Evolutionary conservation across 768 basidiomycete species (phyloP), one percentile per base, ranked within the genome.

Genomic region (Termitomyces sp.): DNA sequence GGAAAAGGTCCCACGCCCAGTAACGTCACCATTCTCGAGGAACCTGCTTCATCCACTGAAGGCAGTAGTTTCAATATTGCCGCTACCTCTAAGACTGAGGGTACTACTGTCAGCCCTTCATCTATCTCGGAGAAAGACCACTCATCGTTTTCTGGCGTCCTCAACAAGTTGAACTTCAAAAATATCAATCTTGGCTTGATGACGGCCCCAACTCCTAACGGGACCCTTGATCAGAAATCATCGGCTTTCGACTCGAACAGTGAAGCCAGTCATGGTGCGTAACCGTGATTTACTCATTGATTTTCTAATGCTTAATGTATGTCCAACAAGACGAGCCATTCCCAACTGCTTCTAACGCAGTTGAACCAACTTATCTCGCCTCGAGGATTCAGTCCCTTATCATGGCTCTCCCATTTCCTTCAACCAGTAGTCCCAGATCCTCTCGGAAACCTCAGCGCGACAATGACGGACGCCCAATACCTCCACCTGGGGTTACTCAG

Each of bases 341-440:
- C 12, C 20, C 44, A 42, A 22, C 20, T 22, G 27, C 20, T 34
- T 32, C 47, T 26, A 64, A 71, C 27, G 62, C 67, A 20, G 69
- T 76, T 2, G 80, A 79, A 55, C 72, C 82, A 0, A 66, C 67
- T 33, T 75, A 76, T 1, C 74, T 88, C 20, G 82, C 82, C 5
- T 73, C 75, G 53, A 79, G 70, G 56, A 80, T 87, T 43, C 85
- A 84, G 64, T 70, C 37, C 16, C 40, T 40, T 39, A 56, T 44
- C 54, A 37, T 50, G 47, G 33, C 27, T 58, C 27, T 60, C 20
- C 47, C 50, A 50, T 47, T 18, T 27, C 59, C 46, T 24, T 59
- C 39, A 45, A 12, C 14, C 2, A 32, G 44, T 16, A 3, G 37
- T 24, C 44, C 37, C 6, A 10, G 37, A 30, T 27, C 56, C n/a